Evolutionary conservation across 495 filamentous ascomycete species (phyloP).

Genomic region (Tirmania nivea): DNA sequence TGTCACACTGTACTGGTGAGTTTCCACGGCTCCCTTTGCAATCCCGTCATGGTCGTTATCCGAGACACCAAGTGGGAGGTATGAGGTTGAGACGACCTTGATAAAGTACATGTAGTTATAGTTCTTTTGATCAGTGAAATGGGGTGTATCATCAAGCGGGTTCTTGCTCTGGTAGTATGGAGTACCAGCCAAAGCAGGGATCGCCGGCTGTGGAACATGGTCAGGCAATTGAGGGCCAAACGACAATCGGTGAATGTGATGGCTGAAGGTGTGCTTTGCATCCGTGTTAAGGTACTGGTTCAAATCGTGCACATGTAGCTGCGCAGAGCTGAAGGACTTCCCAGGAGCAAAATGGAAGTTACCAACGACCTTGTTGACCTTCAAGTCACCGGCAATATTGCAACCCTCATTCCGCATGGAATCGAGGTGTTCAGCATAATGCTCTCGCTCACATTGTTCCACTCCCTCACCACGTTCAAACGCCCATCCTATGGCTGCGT

Average conservation of each 20-base stretch:
- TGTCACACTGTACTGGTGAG: slow-evolving; percentile 93
- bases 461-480: slow-evolving; percentile 82
- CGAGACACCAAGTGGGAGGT: slow-evolving; percentile 48
- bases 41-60: slow-evolving; percentile 5
- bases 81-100: slow-evolving; percentile 91
- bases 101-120: slow-evolving; percentile 99
- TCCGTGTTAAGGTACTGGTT: slow-evolving; percentile 67
- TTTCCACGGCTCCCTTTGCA: slow-evolving; percentile 41
- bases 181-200: slow-evolving; percentile 33
- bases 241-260: slow-evolving; percentile 70
- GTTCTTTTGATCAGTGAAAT: slow-evolving; percentile 54
- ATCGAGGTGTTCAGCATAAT: slow-evolving; percentile 70
- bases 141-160: slow-evolving; percentile 65
- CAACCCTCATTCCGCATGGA: slow-evolving; percentile 79
- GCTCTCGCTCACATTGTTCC: slow-evolving; percentile 87
- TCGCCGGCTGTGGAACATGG: slow-evolving; percentile 13
- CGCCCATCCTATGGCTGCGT: slow-evolving; percentile 70
- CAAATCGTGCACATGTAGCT: slow-evolving; percentile 93
- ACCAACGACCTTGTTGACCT: slow-evolving; percentile 93
- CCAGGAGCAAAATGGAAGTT: slow-evolving; percentile 98
- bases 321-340: slow-evolving; percentile 75
- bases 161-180: slow-evolving; percentile 48
- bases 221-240: slow-evolving; percentile 87
- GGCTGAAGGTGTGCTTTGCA: slow-evolving; percentile 64
- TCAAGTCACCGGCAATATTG: slow-evolving; percentile 76